Conservation (phyloP, 2,329 filamentous ascomycete species). For the Phaeosphaeriaceae sp. region DNA sequence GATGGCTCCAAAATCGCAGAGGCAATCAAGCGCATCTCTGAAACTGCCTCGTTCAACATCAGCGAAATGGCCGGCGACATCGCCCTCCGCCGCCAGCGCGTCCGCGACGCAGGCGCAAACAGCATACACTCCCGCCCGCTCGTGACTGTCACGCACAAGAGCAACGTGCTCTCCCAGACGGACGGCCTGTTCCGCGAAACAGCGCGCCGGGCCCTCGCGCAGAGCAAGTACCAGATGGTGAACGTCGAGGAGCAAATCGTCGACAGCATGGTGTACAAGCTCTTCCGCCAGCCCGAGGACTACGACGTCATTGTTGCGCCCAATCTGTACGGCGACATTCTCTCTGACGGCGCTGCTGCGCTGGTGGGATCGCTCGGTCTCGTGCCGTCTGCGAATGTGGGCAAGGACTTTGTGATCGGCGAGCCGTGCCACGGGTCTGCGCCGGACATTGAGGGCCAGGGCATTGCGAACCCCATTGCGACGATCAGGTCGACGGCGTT, state of each 20-base stretch:
- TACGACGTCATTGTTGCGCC: slow-evolving; percentile 99
- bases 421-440: slow-evolving; percentile 98
- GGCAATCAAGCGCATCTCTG: slow-evolving; percentile 95
- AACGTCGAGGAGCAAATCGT: slow-evolving; percentile 96
- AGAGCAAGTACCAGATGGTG: slow-evolving; percentile 67
- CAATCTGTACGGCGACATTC: slow-evolving; percentile 96
- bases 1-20: slow-evolving; percentile 86
- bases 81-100: slow-evolving; percentile 82
- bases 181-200: slow-evolving; percentile 93
- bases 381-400: slow-evolving; percentile 94
- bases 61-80: slow-evolving; percentile 94
- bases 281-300: slow-evolving; percentile 91
- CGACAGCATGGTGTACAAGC: slow-evolving; percentile 99
- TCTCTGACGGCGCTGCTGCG: slow-evolving; percentile 93
- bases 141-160: slow-evolving; percentile 98
- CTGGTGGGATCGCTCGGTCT: slow-evolving; percentile 91
- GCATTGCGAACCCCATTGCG: slow-evolving; percentile 95
- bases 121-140: slow-evolving; percentile 73
- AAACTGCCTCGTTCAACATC: slow-evolving; percentile 84
- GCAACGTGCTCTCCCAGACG: slow-evolving; percentile 94
- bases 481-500: slow-evolving; percentile 88
- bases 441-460: slow-evolving; percentile 91
- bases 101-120: slow-evolving; percentile 66
- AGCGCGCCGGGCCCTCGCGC: slow-evolving; percentile 74
- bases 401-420: slow-evolving; percentile 91